phyloP scores from a whole-genome alignment of 495 filamentous ascomycete genomes.

The Penicillium desertorum region DNA sequence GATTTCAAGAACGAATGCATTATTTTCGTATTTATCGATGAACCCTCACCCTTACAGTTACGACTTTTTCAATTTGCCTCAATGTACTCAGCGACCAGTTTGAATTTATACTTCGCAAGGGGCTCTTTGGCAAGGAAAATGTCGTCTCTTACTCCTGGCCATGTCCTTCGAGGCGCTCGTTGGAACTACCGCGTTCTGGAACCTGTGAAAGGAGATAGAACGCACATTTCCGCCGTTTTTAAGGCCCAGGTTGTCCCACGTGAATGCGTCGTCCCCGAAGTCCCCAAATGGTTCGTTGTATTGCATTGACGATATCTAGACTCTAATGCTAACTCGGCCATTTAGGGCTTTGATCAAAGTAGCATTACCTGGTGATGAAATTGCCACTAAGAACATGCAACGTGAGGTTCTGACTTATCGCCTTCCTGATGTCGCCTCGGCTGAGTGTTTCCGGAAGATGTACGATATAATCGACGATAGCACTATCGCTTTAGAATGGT shows the following conservation, averaged over 20 bases:
- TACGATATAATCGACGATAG: not conserved
- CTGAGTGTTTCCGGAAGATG: not conserved
- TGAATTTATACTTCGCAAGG: not conserved
- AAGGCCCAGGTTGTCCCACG: not conserved
- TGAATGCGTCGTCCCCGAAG: not conserved
- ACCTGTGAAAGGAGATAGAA: not conserved
- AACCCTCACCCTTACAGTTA: not conserved
- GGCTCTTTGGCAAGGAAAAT: not conserved
- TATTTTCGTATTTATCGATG: not conserved
- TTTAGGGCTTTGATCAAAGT: not conserved
- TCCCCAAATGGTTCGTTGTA: not conserved
- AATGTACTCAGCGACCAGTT: not conserved
- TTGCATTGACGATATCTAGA: not conserved
- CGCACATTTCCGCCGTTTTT: not conserved
- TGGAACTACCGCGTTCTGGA: not conserved
- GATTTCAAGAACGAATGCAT: not conserved
- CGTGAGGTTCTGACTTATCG: not conserved
- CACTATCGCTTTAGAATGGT: slow-evolving; percentile 1
- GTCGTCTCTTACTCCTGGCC: not conserved
- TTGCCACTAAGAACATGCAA: not conserved
- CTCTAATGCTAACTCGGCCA: not conserved
- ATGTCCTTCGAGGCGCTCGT: not conserved
- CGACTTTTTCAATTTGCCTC: not conserved
- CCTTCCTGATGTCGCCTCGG: not conserved
- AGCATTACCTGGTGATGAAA: not conserved